Percentiles rank a stretch among this genome's conserved stretches.
phyloP scores from a whole-genome alignment of 2,329 filamentous ascomycete species.

The Claviceps cyperi region DNA sequence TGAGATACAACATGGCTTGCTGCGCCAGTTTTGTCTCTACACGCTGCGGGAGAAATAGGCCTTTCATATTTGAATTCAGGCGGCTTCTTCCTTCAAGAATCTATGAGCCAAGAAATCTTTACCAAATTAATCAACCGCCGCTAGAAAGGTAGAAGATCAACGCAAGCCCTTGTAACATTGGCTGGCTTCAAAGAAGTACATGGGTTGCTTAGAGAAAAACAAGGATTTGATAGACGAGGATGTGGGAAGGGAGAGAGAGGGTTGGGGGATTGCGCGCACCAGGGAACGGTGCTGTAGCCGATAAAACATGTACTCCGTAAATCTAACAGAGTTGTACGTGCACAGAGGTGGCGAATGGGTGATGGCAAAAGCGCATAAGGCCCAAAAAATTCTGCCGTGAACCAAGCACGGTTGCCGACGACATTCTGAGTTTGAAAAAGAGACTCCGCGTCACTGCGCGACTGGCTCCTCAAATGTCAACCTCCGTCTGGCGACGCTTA shows the following conservation, averaged over 20 bases:
- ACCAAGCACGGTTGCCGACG: background rate
- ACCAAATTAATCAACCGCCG: background rate
- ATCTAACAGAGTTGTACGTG: background rate
- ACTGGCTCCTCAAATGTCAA: slow-evolving; percentile 67
- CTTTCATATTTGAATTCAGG: background rate
- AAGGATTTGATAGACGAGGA: background rate
- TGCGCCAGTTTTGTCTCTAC: background rate
- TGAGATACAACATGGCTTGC: background rate
- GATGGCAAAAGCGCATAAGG: background rate
- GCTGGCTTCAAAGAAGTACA: no score
- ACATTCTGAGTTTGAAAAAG: background rate
- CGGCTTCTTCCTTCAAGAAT: background rate
- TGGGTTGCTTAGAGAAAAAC: background rate
- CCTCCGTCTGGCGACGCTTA: slow-evolving; percentile 56
- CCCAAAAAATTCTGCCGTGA: background rate
- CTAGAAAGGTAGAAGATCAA: background rate
- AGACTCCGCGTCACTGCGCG: slow-evolving; percentile 7
- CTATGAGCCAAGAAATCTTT: background rate
- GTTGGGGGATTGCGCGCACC: background rate
- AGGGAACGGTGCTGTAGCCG: background rate
- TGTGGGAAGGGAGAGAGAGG: background rate
- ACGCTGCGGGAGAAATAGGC: background rate
- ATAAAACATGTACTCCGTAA: background rate
- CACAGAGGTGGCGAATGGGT: background rate
- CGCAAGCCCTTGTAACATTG: background rate